These are phyloP conservation scores for Nigrospora oryzae DNA, from an alignment of 2,329 filamentous ascomycete species.

Conservation along the genomic window DNA sequence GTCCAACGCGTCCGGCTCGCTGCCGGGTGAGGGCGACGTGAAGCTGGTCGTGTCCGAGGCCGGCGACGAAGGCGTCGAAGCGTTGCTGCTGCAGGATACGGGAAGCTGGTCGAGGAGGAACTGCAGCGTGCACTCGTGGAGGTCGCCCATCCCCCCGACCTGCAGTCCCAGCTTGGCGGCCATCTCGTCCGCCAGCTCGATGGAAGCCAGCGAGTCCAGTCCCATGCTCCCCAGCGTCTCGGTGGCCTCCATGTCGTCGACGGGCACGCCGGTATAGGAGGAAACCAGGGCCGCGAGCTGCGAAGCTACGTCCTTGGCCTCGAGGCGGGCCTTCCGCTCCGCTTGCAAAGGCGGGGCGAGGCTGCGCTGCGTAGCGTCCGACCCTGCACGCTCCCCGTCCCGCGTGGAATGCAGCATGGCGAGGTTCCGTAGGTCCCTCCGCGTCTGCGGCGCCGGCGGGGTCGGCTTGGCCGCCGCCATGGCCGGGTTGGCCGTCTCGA, in stretches of 20 bases:
- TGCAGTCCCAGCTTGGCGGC: slow-evolving; percentile 7
- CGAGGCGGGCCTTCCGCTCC: not conserved
- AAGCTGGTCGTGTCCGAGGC: slow-evolving; percentile 27
- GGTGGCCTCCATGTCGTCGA: slow-evolving; percentile 7
- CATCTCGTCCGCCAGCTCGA: slow-evolving; percentile 10
- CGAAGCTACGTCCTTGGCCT: not conserved
- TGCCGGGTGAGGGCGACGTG: slow-evolving; percentile 6
- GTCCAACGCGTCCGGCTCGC: not conserved
- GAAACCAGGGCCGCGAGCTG: not conserved
- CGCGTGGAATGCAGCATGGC: no score
- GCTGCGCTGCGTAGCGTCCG: not conserved
- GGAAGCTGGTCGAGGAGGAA: not conserved
- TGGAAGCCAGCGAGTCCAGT: slow-evolving; percentile 9
- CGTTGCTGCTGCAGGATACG: slow-evolving; percentile 17
- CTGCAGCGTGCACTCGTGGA: slow-evolving; percentile 3
- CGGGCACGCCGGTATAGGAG: slow-evolving; percentile 6
- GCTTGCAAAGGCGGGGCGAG: not conserved
- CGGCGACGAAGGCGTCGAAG: slow-evolving; percentile 19
- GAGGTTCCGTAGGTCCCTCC: no score
- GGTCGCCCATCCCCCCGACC: slow-evolving; percentile 4
- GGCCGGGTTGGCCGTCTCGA: not conserved
- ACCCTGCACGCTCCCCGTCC: no score
- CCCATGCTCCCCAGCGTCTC: slow-evolving; percentile 8
- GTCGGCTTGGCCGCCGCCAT: no score
- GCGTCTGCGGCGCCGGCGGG: no score